Evolutionary conservation across 1,284 basidiomycete genomes (phyloP).

Genomic region (Fomes fomentarius): DNA sequence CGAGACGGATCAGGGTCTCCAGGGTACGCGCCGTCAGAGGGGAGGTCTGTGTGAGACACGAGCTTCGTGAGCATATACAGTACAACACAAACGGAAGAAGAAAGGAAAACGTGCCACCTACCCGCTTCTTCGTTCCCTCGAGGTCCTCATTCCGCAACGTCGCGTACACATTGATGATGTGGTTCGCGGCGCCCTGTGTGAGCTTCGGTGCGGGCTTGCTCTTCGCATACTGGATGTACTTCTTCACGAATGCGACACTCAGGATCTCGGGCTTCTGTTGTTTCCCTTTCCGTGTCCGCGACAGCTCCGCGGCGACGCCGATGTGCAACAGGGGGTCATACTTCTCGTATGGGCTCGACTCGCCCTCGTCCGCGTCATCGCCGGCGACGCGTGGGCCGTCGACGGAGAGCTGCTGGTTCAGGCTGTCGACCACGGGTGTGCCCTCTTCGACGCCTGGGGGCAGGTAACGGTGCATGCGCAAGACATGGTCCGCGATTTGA

Average conservation of each 20-base stretch:
- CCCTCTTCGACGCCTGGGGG: constrained; percentile 97
- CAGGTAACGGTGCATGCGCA: constrained; percentile 96
- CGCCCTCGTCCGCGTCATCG: constrained; percentile 57
- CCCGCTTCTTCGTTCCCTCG: constrained; percentile 84
- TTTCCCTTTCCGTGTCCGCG: constrained; percentile 50
- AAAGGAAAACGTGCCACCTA: constrained; percentile 37
- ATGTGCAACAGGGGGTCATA: constrained; percentile 96
- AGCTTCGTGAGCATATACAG: too few relatives aligned
- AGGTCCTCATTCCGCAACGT: constrained; percentile 91
- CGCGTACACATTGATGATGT: constrained; percentile 94
- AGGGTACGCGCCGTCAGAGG: constrained; percentile 98
- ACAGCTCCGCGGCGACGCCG: constrained; percentile 56
- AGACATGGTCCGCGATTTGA: constrained; percentile 95
- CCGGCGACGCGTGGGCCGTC: constrained; percentile 70
- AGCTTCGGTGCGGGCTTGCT: constrained; percentile 83
- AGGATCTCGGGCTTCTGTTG: constrained; percentile 84
- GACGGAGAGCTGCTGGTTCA: constrained; percentile 86
- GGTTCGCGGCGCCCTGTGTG: constrained; percentile 93
- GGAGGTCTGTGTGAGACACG: too few relatives aligned
- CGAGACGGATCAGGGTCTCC: constrained; percentile 97
- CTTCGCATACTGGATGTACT: constrained; percentile 99
- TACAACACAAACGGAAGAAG: too few relatives aligned
- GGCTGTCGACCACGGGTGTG: constrained; percentile 85
- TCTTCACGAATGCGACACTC: constrained; percentile 95
- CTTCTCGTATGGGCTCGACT: constrained; percentile 91